A percentile compares a stretch with the other conserved stretches of the same genome.
Conservation (phyloP, 257 asterid species). For the Verbascum thapsus region DNA sequence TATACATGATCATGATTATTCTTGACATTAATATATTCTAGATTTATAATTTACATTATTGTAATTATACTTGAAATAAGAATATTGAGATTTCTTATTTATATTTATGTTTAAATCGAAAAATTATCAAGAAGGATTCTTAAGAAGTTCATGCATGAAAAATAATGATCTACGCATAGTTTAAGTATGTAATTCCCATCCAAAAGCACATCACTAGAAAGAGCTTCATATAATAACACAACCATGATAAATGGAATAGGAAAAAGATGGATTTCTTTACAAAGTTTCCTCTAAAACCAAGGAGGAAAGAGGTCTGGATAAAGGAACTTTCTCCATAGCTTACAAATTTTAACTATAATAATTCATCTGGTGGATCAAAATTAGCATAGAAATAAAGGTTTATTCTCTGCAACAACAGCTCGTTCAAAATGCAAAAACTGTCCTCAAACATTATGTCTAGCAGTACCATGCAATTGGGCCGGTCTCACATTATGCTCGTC, state of each 20-base stretch:
- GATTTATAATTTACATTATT: too few relatives aligned
- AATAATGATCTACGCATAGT: too few relatives aligned
- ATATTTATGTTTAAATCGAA: too few relatives aligned
- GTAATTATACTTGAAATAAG: not conserved
- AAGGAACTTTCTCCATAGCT: not conserved
- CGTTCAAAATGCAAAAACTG: slow-evolving; percentile 25
- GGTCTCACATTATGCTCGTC: slow-evolving; percentile 73
- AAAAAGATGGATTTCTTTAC: not conserved
- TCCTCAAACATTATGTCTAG: slow-evolving; percentile 61
- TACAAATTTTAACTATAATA: not conserved
- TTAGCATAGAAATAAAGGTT: not conserved
- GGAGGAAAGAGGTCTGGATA: not conserved
- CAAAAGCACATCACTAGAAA: too few relatives aligned
- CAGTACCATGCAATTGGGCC: slow-evolving; percentile 56
- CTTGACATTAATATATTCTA: too few relatives aligned
- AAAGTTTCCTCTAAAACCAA: not conserved
- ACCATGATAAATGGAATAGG: not conserved
- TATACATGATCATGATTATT: too few relatives aligned
- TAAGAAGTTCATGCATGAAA: too few relatives aligned
- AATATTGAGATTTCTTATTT: too few relatives aligned
- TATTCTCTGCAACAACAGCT: slow-evolving; percentile 24
- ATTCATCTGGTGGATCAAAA: slow-evolving; percentile 13
- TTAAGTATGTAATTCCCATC: too few relatives aligned
- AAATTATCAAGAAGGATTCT: too few relatives aligned
- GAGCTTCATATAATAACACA: too few relatives aligned